phyloP scores from a whole-genome alignment of 768 basidiomycete species.

The Tricholomella constricta region DNA sequence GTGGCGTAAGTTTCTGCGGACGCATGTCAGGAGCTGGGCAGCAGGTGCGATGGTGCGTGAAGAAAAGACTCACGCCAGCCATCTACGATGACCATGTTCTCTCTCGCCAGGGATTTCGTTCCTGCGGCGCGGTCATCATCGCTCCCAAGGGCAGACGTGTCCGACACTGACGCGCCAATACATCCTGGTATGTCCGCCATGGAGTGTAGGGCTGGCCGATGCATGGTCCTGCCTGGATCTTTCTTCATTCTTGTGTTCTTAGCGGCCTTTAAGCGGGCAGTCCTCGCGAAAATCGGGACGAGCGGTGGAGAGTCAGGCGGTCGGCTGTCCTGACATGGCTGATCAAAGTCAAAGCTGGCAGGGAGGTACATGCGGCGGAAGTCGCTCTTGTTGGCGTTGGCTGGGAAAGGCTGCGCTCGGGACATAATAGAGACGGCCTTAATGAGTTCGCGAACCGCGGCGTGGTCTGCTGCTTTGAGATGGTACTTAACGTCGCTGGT shows the following conservation, averaged over 20 bases:
- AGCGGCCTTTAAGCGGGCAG: neutral
- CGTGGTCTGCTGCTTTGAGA: conserved; percentile 20
- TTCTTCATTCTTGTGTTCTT: neutral
- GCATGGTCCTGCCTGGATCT: neutral
- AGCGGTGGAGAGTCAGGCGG: conserved; percentile 29
- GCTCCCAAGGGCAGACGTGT: conserved; percentile 25
- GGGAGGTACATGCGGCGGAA: conserved; percentile 17
- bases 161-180: conserved; percentile 6
- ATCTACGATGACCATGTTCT: conserved; percentile 59
- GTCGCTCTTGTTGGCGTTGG: conserved; percentile 2
- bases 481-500: conserved; percentile 18
- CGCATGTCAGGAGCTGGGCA: too few relatives aligned
- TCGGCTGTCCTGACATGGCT: conserved; percentile 23
- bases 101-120: conserved; percentile 31
- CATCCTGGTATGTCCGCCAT: conserved; percentile 44
- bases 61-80: conserved; percentile 59
- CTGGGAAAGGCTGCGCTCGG: conserved; percentile 3
- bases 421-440: conserved; percentile 12
- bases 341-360: conserved; percentile 15
- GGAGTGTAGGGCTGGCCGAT: conserved; percentile 12
- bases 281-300: conserved; percentile 35
- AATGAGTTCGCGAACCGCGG: conserved; percentile 21
- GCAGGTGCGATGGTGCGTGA: neutral
- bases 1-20: conserved; percentile 37
- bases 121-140: conserved; percentile 19